Base-by-base conservation (phyloP, 805 yeast genomes). In the Yarrowia yakushimensis region DNA sequence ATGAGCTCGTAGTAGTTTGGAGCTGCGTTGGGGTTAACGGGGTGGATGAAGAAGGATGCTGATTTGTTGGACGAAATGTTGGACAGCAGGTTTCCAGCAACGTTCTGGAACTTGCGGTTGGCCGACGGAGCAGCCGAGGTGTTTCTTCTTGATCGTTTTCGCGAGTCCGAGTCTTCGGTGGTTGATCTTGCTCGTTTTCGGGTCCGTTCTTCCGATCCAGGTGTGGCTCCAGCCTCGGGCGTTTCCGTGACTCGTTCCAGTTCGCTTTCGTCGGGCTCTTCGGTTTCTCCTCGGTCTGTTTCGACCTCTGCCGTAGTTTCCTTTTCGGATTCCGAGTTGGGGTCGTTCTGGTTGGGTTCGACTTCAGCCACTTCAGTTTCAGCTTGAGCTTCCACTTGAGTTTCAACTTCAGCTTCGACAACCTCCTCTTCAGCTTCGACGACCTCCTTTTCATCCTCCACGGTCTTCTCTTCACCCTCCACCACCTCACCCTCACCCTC, bases 1-100 rank as follows among this genome's bases (percentile, higher is more conserved):
- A 88, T 81, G 33, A 87, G 74, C 20, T 81, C 77, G 68, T 82
- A 80, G 70, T 89, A 89, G 54, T 85, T 82, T 1, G 88, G 90
- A 7, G 91, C 93, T 60, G 82, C 88, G 63, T 81, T 76, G 63
- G 79, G 80, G 66, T 80, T 81, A 15, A 89, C 94, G 0, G 94
- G 90, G 60, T 81, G 82, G 37, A 86, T 70, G 70, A 89, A 89
- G 63, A 88, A 85, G 0, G 91, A 85, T 0, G 94, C 88, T 68
- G 82, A 86, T 63, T 89, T 77, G 71, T 87, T 86, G 1, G 89
- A 84, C 37, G 86, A 81, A 9, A 88, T 83, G 65, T 85, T 85
- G 17, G 82, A 78, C 52, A 89, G 73, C 31, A 89, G 75, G 46
- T 86, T 87, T 8, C 80, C 75, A 0, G 90, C 86, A 18, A 86